Conservation (phyloP, 1,139 yeast genomes). For the Magnusiomyces clavatus region DNA sequence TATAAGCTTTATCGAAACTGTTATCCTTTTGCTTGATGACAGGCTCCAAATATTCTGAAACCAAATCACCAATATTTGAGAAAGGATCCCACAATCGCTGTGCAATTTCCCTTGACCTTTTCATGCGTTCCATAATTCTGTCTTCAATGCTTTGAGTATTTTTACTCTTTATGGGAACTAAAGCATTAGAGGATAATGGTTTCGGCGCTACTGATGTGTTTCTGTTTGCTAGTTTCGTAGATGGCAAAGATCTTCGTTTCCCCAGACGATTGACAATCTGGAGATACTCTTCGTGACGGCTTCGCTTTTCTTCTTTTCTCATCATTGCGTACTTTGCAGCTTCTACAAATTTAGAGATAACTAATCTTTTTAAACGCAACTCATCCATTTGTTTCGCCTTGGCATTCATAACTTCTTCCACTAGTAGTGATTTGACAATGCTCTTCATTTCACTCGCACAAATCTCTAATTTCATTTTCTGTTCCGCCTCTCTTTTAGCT, state of each 20-base stretch:
- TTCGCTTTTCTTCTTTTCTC: conserved; percentile 18
- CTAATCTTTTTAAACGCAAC: conserved; percentile 11
- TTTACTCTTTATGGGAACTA: neutral
- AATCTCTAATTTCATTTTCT: conserved; percentile 6
- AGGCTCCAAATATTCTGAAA: conserved; percentile 15
- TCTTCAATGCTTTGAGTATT: conserved; percentile 29
- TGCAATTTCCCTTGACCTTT: conserved; percentile 7
- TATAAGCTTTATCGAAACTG: conserved; percentile 13
- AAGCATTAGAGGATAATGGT: neutral
- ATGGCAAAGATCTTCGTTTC: conserved; percentile 12
- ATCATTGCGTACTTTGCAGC: conserved; percentile 20
- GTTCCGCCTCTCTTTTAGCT: conserved; percentile 7
- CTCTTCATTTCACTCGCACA: conserved; percentile 5
- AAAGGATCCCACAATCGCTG: conserved; percentile 24
- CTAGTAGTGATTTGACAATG: conserved; percentile 8
- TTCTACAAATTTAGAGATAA: conserved; percentile 10
- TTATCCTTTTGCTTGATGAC: conserved; percentile 10
- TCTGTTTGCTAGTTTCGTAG: neutral
- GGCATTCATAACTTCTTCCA: conserved; percentile 18
- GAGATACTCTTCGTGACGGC: conserved; percentile 20
- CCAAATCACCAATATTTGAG: conserved; percentile 12
- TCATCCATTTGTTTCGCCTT: conserved; percentile 19
- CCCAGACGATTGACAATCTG: conserved; percentile 23
- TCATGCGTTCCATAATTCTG: conserved; percentile 13
- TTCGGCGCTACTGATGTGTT: neutral